Conservation (phyloP, 148 eudicot genomes). For the Heliamphora exappendiculata region DNA sequence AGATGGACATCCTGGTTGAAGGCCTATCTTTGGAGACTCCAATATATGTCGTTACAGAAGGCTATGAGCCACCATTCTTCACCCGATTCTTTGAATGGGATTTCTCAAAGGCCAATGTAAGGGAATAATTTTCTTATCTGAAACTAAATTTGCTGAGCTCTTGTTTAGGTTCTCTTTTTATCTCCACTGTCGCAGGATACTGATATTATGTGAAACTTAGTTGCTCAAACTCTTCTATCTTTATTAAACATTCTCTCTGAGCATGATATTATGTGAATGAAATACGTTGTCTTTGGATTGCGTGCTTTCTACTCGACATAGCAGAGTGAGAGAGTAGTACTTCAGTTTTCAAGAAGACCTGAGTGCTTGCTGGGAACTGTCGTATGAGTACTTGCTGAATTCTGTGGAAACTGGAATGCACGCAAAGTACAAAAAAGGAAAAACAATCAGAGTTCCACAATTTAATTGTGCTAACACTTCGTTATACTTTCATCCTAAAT, state of each 20-base stretch:
- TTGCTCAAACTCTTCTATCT: neutral
- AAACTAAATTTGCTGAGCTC: slow-evolving; percentile 3
- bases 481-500: neutral
- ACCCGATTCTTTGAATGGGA: slow-evolving; percentile 70
- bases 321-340: neutral
- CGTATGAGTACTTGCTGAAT: neutral
- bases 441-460: neutral
- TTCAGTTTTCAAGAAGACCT: neutral
- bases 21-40: slow-evolving; percentile 40
- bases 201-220: neutral
- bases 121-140: slow-evolving; percentile 3
- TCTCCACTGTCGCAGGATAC: neutral
- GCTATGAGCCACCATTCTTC: slow-evolving; percentile 57
- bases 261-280: neutral
- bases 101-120: slow-evolving; percentile 51
- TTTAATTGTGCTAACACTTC: neutral
- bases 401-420: neutral
- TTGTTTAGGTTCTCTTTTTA: neutral
- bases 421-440: neutral
- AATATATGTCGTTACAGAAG: slow-evolving; percentile 49
- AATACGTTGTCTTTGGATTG: neutral
- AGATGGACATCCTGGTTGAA: slow-evolving; percentile 45
- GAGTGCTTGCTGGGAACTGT: no score
- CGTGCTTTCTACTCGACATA: neutral
- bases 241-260: neutral